Percentiles rank a stretch among this genome's conserved stretches.
Evolutionary conservation across 305 asterid genomes (phyloP).

Genomic region (Ilex paraguariensis): DNA sequence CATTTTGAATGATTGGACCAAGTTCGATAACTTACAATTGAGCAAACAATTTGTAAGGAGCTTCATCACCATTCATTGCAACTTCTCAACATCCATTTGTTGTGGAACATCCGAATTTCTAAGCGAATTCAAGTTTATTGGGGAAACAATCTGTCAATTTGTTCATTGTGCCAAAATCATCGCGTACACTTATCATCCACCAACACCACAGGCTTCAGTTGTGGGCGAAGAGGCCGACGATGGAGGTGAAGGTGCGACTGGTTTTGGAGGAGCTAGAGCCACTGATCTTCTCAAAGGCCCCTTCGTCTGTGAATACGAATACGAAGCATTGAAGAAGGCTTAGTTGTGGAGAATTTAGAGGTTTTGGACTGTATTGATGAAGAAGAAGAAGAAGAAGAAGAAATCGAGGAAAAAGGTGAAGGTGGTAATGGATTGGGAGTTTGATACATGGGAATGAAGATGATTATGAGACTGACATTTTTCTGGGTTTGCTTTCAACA

Average conservation of each 20-base stretch:
- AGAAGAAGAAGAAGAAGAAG: slow-evolving; percentile 23
- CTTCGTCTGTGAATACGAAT: slow-evolving; percentile 71
- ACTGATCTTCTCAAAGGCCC: slow-evolving; percentile 88
- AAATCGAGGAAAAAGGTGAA: slow-evolving; percentile 22
- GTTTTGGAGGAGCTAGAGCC: slow-evolving; percentile 73
- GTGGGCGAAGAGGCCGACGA: slow-evolving; percentile 20
- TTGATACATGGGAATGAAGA: slow-evolving; percentile 73
- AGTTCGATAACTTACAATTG: no score
- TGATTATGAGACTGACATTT: slow-evolving; percentile 81
- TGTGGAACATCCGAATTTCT: no score
- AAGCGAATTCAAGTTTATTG: no score
- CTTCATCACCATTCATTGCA: no score
- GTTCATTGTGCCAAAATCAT: no score
- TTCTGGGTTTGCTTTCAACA: no score
- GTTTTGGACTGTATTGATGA: slow-evolving; percentile 25
- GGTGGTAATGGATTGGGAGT: slow-evolving; percentile 30
- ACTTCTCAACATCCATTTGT: no score
- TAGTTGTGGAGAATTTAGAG: slow-evolving; percentile 39
- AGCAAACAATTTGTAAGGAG: no score
- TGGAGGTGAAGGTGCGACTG: slow-evolving; percentile 51
- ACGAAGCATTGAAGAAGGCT: slow-evolving; percentile 20
- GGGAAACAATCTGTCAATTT: no score
- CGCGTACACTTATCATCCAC: no score
- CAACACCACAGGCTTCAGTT: slow-evolving; percentile 33
- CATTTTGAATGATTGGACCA: no score